Base-by-base conservation (phyloP, 225 moss, liverwort and hornwort species). In the Polytrichum commune region DNA sequence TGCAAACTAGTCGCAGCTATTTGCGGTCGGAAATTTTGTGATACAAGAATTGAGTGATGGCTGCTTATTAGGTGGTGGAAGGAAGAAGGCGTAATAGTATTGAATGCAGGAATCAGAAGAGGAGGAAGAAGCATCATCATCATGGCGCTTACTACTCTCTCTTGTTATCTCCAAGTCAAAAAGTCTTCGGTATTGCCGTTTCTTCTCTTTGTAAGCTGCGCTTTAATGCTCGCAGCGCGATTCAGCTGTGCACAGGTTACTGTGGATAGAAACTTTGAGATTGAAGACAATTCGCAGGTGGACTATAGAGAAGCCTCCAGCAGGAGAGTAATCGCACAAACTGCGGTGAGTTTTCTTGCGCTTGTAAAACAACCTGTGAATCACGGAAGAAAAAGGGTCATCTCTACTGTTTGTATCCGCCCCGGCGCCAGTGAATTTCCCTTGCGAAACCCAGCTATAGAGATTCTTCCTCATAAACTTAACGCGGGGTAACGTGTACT, bases 261-360 rank as follows among this genome's bases (percentile, higher is more conserved):
- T 57, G 56, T n/a, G 5, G 64, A 58, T 29, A 74, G 79, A 24
- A 62, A 33, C 29, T 67, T 23, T 60, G 58, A 66, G 77, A 33
- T 25, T 4, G 56, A 63, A 38, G n/a, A 27, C 16, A 18, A 61
- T 22, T 24, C 62, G 18, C n/a, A 54, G 70, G 32, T n/a, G 57
- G 54, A 64, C 55, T 68, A 68, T 65, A 64, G 70, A 27, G 70
- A 63, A 35, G 64, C 70, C 20, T 64, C 71, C 60, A 28, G 33
- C 69, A 74, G 83, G 63, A 76, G 87, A 67, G 67, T 57, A 30
- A 78, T 87, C 67, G 87, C 78, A 22, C 27, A 57, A 22, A 27
- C 29, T 4, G 73, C 76, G 76, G 87, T 87, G 69, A 2, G 83
- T 79, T 60, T 0, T 24, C 62, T 77, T 20, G 33, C 32, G 4